These are phyloP conservation scores for Exophiala oligosperma DNA, from an alignment of 2,329 filamentous ascomycete species.

Conservation along the genomic window DNA sequence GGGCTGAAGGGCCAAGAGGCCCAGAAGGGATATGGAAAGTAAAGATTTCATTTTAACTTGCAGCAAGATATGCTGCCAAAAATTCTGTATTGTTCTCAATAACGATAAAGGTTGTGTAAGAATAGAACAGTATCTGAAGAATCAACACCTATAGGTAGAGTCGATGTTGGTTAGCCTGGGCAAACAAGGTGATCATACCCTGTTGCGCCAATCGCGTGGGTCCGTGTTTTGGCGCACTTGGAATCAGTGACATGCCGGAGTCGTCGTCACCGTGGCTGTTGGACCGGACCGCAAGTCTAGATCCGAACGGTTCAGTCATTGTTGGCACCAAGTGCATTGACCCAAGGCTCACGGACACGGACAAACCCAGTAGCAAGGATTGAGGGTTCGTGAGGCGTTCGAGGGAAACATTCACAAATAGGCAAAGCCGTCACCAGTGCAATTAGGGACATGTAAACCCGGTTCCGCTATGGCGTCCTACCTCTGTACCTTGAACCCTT, in stretches of 20 bases:
- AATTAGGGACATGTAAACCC: no score
- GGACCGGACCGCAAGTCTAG: neutral
- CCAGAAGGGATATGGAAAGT: conserved; percentile 1
- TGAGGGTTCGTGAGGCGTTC: no score
- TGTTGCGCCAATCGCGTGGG: neutral
- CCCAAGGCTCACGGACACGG: no score
- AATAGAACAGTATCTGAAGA: neutral
- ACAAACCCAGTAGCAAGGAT: no score
- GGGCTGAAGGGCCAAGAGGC: conserved; percentile 16
- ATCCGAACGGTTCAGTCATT: neutral
- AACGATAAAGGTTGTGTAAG: neutral
- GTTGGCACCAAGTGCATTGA: no score
- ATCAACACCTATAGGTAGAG: neutral
- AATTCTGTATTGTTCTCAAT: neutral
- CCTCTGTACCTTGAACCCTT: no score
- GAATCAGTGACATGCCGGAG: neutral
- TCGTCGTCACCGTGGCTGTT: neutral
- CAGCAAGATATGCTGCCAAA: conserved; percentile 1
- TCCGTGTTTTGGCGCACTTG: neutral
- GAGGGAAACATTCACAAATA: no score
- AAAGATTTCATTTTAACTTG: conserved; percentile 15
- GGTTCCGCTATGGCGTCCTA: no score
- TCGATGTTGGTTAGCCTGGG: neutral
- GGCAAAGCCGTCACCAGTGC: no score
- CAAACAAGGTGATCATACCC: neutral